phyloP scores from a whole-genome alignment of 2,329 filamentous ascomycete genomes.

The Sporothrix globosa region DNA sequence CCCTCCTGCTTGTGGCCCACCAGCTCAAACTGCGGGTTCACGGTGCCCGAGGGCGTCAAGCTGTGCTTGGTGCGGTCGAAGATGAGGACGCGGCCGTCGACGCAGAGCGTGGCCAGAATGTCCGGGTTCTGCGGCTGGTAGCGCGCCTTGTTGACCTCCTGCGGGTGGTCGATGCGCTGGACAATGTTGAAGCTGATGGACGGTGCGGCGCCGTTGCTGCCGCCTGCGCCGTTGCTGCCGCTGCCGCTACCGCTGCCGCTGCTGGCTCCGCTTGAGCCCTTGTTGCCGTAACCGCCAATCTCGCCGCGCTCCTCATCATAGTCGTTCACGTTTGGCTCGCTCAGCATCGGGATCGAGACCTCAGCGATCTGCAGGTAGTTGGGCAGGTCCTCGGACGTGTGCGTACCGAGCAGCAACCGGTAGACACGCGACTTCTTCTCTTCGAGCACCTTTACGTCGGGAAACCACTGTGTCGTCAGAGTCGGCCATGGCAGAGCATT shows the following conservation, averaged over 20 bases:
- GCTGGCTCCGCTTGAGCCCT: constrained; percentile 40
- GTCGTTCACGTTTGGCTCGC: constrained; percentile 73
- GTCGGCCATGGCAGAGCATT: constrained; percentile 97
- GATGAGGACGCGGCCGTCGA: constrained; percentile 84
- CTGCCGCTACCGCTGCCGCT: constrained; percentile 23
- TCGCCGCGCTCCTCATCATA: constrained; percentile 92
- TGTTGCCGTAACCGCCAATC: constrained; percentile 86
- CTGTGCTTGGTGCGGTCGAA: constrained; percentile 97
- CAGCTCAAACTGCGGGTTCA: constrained; percentile 82
- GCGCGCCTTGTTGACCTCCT: constrained; percentile 97
- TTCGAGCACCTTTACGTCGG: constrained; percentile 84
- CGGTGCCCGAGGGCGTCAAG: constrained; percentile 70
- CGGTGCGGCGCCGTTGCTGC: constrained; percentile 48
- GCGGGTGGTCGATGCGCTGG: constrained; percentile 94
- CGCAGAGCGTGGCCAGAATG: constrained; percentile 89
- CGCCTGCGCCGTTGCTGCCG: constrained; percentile 52
- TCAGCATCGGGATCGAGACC: constrained; percentile 84
- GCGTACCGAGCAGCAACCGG: constrained; percentile 88
- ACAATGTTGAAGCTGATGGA: constrained; percentile 87
- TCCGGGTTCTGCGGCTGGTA: constrained; percentile 98
- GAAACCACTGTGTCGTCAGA: constrained; percentile 96
- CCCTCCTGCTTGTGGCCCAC: constrained; percentile 85
- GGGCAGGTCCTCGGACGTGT: constrained; percentile 81
- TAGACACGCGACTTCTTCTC: constrained; percentile 88
- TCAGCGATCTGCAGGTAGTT: constrained; percentile 96